A percentile compares a stretch with the other conserved stretches of the same genome.
phyloP scores from a whole-genome alignment of 257 asterid genomes.

The Nemophila menziesii region DNA sequence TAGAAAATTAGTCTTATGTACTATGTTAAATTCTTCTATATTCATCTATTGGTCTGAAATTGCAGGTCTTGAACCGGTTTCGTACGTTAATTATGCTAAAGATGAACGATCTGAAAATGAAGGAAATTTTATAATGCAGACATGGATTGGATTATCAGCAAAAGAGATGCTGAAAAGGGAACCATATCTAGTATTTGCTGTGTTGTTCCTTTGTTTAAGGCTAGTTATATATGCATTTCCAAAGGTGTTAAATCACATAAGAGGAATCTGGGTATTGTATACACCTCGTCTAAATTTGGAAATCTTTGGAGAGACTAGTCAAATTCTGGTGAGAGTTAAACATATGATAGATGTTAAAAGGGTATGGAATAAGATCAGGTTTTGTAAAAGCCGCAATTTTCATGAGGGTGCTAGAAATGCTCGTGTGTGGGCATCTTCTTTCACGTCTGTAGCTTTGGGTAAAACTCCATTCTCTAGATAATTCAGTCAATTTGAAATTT shows the following conservation, averaged over 20 bases:
- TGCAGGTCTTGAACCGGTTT: constrained; percentile 10
- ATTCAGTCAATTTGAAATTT: background rate
- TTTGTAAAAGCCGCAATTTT: constrained; percentile 39
- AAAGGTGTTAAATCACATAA: constrained; percentile 19
- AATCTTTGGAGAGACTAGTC: constrained; percentile 45
- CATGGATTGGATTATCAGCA: constrained; percentile 19
- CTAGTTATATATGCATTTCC: constrained; percentile 30
- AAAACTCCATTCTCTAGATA: constrained; percentile 26
- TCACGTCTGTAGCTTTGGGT: constrained; percentile 44
- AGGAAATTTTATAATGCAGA: constrained; percentile 5
- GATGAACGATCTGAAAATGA: constrained; percentile 9
- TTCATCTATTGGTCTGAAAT: background rate
- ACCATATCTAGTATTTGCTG: constrained; percentile 31
- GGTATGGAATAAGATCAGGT: constrained; percentile 40
- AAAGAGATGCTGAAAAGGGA: constrained; percentile 28
- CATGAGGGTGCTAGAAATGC: constrained; percentile 45
- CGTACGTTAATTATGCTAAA: background rate
- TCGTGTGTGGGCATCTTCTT: constrained; percentile 55
- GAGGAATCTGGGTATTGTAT: constrained; percentile 28
- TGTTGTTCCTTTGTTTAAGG: constrained; percentile 30
- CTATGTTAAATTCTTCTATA: background rate
- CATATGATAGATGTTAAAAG: constrained; percentile 37
- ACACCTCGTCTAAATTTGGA: constrained; percentile 32
- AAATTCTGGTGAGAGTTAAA: constrained; percentile 31
- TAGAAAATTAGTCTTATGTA: background rate